A percentile compares a stretch with the other conserved stretches of the same genome.
phyloP scores from a whole-genome alignment of 2,329 filamentous ascomycete genomes.

The Verticillium klebahnii region DNA sequence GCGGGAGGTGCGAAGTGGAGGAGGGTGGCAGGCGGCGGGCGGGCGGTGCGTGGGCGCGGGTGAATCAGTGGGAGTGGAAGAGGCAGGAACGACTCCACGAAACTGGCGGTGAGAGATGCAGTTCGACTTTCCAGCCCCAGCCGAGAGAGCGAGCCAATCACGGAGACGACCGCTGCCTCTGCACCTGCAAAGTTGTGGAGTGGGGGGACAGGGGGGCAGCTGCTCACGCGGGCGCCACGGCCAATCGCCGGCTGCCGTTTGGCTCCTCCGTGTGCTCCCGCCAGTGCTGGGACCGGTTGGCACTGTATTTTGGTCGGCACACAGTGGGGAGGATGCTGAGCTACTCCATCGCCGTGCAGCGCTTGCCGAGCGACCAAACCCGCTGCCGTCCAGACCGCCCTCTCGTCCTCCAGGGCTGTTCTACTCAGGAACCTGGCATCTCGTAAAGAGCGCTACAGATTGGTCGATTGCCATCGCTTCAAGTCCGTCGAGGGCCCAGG shows the following conservation, averaged over 20 bases:
- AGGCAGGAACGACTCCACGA: slow-evolving; percentile 14
- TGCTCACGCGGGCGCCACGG: slow-evolving; percentile 9
- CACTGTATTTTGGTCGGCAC: slow-evolving; percentile 11
- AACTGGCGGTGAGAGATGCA: slow-evolving; percentile 25
- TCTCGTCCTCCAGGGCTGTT: not conserved
- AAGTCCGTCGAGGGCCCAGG: not conserved
- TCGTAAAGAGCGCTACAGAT: not conserved
- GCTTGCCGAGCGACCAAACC: not conserved
- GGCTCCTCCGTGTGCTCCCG: slow-evolving; percentile 6
- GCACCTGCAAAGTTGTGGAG: slow-evolving; percentile 17
- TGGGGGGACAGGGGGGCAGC: slow-evolving; percentile 9
- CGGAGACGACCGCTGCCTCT: slow-evolving; percentile 8
- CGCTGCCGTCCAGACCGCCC: not conserved
- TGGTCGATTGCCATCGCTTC: not conserved
- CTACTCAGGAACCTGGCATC: not conserved
- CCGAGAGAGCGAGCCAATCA: slow-evolving; percentile 19
- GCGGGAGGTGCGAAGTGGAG: slow-evolving; percentile 7
- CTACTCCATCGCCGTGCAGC: not conserved
- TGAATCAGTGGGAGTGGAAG: slow-evolving; percentile 8
- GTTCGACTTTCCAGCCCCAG: slow-evolving; percentile 21
- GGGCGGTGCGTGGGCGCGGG: slow-evolving; percentile 8
- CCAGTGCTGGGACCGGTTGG: not conserved
- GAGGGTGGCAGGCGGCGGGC: not conserved
- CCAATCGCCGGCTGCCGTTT: slow-evolving; percentile 13
- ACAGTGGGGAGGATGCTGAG: not conserved